Evolutionary conservation across 2,329 filamentous ascomycete genomes (phyloP).

Genomic region (Fusarium illudens): DNA sequence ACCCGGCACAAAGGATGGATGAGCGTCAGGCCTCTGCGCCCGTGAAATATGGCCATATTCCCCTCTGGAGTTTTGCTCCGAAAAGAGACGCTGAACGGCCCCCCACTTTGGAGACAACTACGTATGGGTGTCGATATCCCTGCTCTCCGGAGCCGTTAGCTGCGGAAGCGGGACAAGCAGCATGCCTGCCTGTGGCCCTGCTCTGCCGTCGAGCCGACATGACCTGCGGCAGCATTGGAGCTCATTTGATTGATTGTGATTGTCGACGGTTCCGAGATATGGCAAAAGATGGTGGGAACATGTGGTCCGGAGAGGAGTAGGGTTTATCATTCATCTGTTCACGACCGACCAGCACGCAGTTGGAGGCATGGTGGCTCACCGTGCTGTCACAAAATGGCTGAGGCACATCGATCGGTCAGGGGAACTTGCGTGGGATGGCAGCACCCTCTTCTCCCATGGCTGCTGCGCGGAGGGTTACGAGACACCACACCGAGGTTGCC

Average conservation of each 20-base stretch:
- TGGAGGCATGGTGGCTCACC: not conserved
- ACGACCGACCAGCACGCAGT: not conserved
- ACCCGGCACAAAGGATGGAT: not conserved
- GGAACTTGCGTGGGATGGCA: slow-evolving; percentile 34
- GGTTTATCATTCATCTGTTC: not conserved
- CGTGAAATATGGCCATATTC: not conserved
- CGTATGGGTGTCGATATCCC: not conserved
- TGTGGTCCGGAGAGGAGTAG: not conserved
- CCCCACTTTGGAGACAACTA: not conserved
- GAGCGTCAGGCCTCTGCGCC: not conserved
- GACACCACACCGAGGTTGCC: slow-evolving; percentile 33
- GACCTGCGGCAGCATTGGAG: not conserved
- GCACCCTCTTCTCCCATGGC: slow-evolving; percentile 14
- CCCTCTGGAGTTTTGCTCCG: not conserved
- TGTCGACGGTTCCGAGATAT: not conserved
- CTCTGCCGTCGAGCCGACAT: not conserved
- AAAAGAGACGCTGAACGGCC: not conserved
- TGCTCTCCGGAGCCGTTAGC: not conserved
- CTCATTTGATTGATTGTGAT: not conserved
- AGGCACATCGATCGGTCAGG: slow-evolving; percentile 32
- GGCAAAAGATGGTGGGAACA: not conserved
- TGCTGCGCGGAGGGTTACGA: slow-evolving; percentile 31
- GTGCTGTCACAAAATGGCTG: slow-evolving; percentile 9
- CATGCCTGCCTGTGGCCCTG: not conserved
- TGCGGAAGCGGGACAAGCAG: not conserved